These are phyloP conservation scores for Osmanthus fragrans DNA, from an alignment of 257 asterid species.

Conservation along the genomic window DNA sequence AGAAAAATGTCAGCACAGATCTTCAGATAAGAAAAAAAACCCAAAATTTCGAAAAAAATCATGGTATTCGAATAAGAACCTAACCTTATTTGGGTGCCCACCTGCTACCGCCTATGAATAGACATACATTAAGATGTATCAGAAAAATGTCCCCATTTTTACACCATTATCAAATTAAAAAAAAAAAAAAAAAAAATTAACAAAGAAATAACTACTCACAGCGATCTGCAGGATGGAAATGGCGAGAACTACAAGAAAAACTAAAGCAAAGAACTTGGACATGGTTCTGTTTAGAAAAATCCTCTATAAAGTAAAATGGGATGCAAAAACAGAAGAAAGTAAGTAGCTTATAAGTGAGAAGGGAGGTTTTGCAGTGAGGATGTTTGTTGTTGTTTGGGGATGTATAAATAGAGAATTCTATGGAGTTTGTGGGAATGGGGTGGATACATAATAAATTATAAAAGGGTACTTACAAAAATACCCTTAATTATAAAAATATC, in stretches of 20 bases:
- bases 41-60: not conserved
- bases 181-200: too few species aligned
- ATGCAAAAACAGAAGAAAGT: not conserved
- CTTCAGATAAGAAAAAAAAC: not conserved
- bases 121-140: not conserved
- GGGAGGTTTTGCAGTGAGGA: not conserved
- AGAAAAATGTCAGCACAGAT: slow-evolving; percentile 1
- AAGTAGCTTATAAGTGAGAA: too few species aligned
- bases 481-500: too few species aligned
- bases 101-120: not conserved
- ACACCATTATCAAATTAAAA: not conserved
- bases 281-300: not conserved
- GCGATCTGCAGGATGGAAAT: slow-evolving; percentile 25
- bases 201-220: slow-evolving; percentile 13
- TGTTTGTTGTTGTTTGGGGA: not conserved
- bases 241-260: slow-evolving; percentile 23
- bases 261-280: slow-evolving; percentile 26
- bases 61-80: not conserved
- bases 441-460: not conserved
- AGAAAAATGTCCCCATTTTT: not conserved
- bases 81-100: not conserved
- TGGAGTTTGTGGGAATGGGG: not conserved
- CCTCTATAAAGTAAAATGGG: not conserved
- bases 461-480: too few species aligned
- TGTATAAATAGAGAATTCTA: slow-evolving; percentile 5